A percentile compares a stretch with the other conserved stretches of the same genome.
These are phyloP conservation scores for Xylariaceae sp. DNA, from an alignment of 2,329 filamentous ascomycete species.

Conservation along the genomic window DNA sequence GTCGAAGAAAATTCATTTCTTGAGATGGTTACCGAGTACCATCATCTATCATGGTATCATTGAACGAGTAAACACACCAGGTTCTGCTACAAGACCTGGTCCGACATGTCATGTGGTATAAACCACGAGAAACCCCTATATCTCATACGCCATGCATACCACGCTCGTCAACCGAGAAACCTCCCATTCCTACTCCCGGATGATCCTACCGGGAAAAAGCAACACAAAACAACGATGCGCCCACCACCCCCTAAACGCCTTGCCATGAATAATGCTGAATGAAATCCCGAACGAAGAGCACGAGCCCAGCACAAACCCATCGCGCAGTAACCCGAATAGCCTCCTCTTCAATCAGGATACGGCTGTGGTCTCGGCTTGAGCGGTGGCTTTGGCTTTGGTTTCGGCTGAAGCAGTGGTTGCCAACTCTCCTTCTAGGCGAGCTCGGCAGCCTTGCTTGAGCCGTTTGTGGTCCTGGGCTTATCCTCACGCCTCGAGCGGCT, in stretches of 20 bases:
- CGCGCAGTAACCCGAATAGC: too few relatives aligned
- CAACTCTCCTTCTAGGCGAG: slow-evolving; percentile 13
- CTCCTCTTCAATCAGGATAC: too few relatives aligned
- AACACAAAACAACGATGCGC: not conserved
- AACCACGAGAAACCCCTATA: not conserved
- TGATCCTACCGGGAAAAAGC: too few relatives aligned
- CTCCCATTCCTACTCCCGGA: too few relatives aligned
- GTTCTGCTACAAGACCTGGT: not conserved
- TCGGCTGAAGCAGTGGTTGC: slow-evolving; percentile 1
- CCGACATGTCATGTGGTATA: not conserved
- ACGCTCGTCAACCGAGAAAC: too few relatives aligned
- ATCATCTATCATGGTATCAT: not conserved
- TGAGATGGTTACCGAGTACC: not conserved
- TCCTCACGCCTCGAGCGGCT: not conserved
- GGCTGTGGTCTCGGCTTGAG: too few relatives aligned
- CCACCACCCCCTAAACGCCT: slow-evolving; percentile 10
- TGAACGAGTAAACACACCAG: not conserved
- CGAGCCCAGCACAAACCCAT: too few relatives aligned
- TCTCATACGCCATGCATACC: not conserved
- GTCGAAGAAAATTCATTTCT: not conserved
- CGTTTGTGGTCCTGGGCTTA: slow-evolving; percentile 11
- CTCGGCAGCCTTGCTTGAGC: slow-evolving; percentile 5
- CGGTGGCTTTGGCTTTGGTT: not conserved
- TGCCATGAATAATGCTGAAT: slow-evolving; percentile 8
- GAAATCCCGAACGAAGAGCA: too few relatives aligned